A percentile compares a stretch with the other conserved stretches of the same genome.
phyloP scores from a whole-genome alignment of 2,329 filamentous ascomycete species.

The Penicillium sp. region DNA sequence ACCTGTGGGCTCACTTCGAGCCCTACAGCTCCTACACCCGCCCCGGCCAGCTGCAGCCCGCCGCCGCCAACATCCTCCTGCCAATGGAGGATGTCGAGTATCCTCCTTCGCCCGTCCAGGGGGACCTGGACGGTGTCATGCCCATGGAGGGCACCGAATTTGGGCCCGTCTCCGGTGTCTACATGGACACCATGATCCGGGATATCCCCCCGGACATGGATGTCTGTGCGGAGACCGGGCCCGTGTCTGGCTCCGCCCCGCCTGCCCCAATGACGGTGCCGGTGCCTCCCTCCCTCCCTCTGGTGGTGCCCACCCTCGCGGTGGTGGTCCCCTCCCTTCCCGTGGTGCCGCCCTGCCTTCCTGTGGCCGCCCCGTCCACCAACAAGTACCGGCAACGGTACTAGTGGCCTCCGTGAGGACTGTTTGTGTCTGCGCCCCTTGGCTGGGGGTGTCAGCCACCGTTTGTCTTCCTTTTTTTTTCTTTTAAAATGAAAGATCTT shows the following conservation, averaged over 20 bases:
- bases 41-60: not conserved
- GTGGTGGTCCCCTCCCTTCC: not conserved
- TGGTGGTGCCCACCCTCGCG: not conserved
- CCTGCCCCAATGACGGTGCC: not conserved
- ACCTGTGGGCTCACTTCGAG: not conserved
- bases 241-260: not conserved
- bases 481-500: not conserved
- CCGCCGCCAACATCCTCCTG: not conserved
- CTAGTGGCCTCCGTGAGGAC: not conserved
- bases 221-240: not conserved
- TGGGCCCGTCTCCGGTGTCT: not conserved
- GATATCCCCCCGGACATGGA: constrained; percentile 1
- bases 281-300: not conserved
- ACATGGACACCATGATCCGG: not conserved
- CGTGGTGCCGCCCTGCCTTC: not conserved
- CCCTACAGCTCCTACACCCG: not conserved
- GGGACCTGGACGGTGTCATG: not conserved
- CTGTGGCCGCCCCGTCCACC: not conserved
- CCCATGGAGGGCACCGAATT: not conserved
- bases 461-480: not conserved
- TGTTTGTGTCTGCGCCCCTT: not conserved
- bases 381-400: not conserved
- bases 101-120: too few relatives aligned
- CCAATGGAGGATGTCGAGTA: not conserved
- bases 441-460: not conserved